A percentile compares a stretch with the other conserved stretches of the same genome.
Conservation (phyloP, 345 rosid genomes). For the Linum trigynum region DNA sequence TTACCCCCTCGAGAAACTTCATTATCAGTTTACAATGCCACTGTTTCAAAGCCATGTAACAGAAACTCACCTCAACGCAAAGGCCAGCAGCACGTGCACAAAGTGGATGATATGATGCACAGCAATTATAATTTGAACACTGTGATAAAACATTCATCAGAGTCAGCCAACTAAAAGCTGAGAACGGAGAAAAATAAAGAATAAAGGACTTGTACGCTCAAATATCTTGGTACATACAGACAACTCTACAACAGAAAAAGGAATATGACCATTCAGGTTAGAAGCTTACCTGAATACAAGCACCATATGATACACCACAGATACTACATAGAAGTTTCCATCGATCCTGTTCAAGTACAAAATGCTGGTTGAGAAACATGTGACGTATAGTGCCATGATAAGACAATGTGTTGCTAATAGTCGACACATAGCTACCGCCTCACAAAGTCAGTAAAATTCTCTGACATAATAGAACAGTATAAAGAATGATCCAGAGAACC, state of each 20-base stretch:
- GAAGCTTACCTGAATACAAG: constrained; percentile 83
- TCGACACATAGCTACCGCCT: too few species aligned
- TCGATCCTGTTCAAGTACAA: constrained; percentile 52
- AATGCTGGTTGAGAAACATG: neutral
- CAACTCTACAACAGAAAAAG: too few species aligned
- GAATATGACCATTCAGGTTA: neutral
- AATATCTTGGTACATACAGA: too few species aligned
- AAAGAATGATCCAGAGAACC: constrained; percentile 1
- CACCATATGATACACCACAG: constrained; percentile 85
- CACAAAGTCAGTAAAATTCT: too few species aligned
- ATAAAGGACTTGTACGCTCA: neutral
- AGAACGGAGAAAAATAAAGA: neutral
- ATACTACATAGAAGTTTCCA: constrained; percentile 93
- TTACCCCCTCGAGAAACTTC: neutral
- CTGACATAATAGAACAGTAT: neutral
- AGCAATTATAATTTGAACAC: constrained; percentile 83
- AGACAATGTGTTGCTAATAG: neutral
- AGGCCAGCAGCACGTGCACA: constrained; percentile 97
- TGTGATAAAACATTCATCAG: constrained; percentile 16
- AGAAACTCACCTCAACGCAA: constrained; percentile 72
- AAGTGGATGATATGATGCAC: constrained; percentile 95
- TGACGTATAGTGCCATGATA: neutral
- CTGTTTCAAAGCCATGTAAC: constrained; percentile 6
- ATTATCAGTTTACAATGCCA: neutral
- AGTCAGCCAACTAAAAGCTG: neutral